Percentiles rank a stretch among this genome's conserved stretches.
These are phyloP conservation scores for Wickerhamomyces ciferrii DNA, from an alignment of 805 yeast genomes.

Conservation along the genomic window DNA sequence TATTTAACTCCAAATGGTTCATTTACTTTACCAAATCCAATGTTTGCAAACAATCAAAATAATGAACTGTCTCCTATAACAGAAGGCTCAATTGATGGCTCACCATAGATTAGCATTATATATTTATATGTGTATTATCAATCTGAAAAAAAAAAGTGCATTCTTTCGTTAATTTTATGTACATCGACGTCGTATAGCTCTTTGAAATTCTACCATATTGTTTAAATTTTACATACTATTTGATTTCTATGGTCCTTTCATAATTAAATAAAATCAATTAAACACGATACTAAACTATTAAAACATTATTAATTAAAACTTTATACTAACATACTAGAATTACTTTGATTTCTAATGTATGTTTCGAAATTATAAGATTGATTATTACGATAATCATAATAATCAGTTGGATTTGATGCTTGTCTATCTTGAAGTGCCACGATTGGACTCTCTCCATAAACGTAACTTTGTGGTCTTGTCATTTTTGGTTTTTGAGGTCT, in stretches of 20 bases:
- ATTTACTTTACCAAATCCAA: constrained; percentile 17
- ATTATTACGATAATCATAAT: constrained; percentile 16
- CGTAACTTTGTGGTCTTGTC: constrained; percentile 1
- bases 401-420: constrained; percentile 3
- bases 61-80: constrained; percentile 22
- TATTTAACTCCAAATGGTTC: constrained; percentile 19
- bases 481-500: constrained; percentile 1
- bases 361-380: constrained; percentile 13
- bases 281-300: not conserved
- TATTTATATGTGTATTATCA: not conserved
- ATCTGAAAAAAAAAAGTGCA: too few species aligned
- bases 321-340: not conserved
- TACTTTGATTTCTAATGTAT: constrained; percentile 8
- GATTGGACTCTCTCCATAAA: not conserved
- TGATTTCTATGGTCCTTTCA: not conserved
- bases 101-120: constrained; percentile 6
- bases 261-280: too few species aligned
- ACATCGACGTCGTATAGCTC: too few species aligned
- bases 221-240: too few species aligned
- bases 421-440: not conserved
- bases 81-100: constrained; percentile 20
- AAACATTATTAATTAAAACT: not conserved
- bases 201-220: too few species aligned
- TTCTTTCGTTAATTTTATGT: too few species aligned
- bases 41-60: constrained; percentile 10